Base-by-base conservation (phyloP, 1,139 yeast species). In the Yamadazyma diddensiae region DNA sequence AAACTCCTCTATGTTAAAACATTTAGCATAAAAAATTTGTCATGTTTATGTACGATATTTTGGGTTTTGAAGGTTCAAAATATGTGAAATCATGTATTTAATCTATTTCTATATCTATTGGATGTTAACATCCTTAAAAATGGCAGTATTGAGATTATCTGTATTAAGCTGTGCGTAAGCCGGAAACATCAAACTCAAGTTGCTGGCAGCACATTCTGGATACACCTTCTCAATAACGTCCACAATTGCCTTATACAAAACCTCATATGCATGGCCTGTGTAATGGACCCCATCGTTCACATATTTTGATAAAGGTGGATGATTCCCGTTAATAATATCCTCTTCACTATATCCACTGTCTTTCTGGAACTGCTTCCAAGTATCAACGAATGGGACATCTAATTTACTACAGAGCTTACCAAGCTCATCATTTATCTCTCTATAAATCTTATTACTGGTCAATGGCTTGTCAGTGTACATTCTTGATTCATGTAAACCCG, bases 281-380 rank as follows among this genome's bases (percentile, higher is more conserved):
- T 70, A 81, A 52, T 86, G 95, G 26, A 86, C 57, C 0, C 95
- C 95, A 48, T 83, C 92, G 18, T 51, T 47, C 3, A 22, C 9
- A 6, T 25, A 22, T 5, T 39, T 42, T 1, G 39, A 37, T 34
- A 59, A 45, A 17, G 45, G 43, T 0, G 45, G 48, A 9, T 32
- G 34, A 6, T 43, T 37, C 15, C 39, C 43, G 10, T 45, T 33
- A 11, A 50, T 28, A 6, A 53, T 24, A 15, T 50, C 43, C 12
- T 45, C 42, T 26, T 40, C 42, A 6, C 46, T 34, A 16, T 30
- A 34, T 9, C 42, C 46, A 25, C 36, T 29, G 11, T 21, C 34
- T 15, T 13, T 19, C 24, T 33, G 33, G 10, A 39, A 26, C n/a
- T 24, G 31, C 8, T 59, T 45, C 65, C 77, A 75, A 16, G 82